These are phyloP conservation scores for Salix purpurea DNA, from an alignment of 345 rosid genomes.

Conservation along the genomic window DNA sequence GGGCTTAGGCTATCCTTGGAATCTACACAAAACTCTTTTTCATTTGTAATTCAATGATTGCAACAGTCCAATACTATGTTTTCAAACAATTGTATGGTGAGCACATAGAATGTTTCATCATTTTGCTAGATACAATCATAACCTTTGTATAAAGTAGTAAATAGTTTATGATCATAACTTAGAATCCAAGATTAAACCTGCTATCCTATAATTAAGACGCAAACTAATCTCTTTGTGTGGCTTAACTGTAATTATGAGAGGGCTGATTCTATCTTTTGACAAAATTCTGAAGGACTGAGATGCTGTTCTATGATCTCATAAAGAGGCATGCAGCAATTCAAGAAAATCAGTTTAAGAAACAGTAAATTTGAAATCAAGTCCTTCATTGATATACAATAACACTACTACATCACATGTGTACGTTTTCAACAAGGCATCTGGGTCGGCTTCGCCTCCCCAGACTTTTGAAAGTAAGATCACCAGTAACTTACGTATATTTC, in stretches of 20 bases:
- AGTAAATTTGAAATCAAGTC: conserved; percentile 2
- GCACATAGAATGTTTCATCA: background rate
- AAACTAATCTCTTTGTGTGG: background rate
- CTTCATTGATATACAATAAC: conserved; percentile 5
- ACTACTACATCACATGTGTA: background rate
- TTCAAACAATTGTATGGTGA: background rate
- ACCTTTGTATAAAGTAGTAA: background rate
- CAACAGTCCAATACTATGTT: background rate
- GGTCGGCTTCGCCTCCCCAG: conserved; percentile 36
- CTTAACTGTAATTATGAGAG: no score
- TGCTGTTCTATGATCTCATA: background rate
- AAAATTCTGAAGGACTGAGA: background rate
- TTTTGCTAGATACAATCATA: background rate
- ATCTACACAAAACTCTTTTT: background rate
- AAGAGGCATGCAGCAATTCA: background rate
- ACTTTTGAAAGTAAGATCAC: conserved; percentile 1
- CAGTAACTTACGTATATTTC: background rate
- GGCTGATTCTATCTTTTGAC: background rate
- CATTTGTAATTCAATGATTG: background rate
- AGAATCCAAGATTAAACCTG: background rate
- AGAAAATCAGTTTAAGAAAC: background rate
- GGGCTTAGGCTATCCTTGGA: background rate
- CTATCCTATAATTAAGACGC: background rate
- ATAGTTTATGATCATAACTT: background rate
- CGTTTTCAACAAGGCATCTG: conserved; percentile 15